These are phyloP conservation scores for Cryphonectria carpinicola DNA, from an alignment of 2,329 filamentous ascomycete species.

Conservation along the genomic window DNA sequence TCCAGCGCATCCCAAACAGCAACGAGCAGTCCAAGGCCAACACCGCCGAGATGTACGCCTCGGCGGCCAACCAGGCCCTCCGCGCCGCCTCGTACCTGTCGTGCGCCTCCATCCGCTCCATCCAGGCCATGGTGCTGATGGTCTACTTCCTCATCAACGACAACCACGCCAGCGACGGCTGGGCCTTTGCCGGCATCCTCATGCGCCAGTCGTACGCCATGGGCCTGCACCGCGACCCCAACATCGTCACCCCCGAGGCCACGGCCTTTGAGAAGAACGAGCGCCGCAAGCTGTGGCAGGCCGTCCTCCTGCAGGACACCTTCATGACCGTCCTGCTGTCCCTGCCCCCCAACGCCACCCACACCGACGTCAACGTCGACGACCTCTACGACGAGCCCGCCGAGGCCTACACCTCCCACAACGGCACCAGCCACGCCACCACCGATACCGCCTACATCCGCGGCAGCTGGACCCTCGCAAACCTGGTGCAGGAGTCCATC, in stretches of 20 bases:
- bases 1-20: conserved; percentile 59
- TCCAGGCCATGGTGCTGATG: conserved; percentile 82
- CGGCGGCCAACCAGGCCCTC: conserved; percentile 76
- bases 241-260: conserved; percentile 70
- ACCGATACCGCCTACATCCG: conserved; percentile 73
- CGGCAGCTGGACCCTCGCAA: conserved; percentile 78
- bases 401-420: conserved; percentile 45
- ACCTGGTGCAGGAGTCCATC: conserved; percentile 76
- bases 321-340: conserved; percentile 79
- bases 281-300: conserved; percentile 80
- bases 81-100: conserved; percentile 78
- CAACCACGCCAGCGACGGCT: conserved; percentile 81
- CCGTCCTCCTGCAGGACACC: conserved; percentile 79
- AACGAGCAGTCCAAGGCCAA: conserved; percentile 61
- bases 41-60: conserved; percentile 81
- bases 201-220: conserved; percentile 81
- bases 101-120: conserved; percentile 70
- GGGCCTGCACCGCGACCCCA: conserved; percentile 79
- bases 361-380: conserved; percentile 78
- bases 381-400: conserved; percentile 67
- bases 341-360: conserved; percentile 75
- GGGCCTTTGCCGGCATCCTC: conserved; percentile 78
- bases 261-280: conserved; percentile 76
- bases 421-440: conserved; percentile 60
- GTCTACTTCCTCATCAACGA: conserved; percentile 86